A percentile compares a stretch with the other conserved stretches of the same genome.
Conservation (phyloP, 139 green algal genomes). For the Spirogloea muscicola region DNA sequence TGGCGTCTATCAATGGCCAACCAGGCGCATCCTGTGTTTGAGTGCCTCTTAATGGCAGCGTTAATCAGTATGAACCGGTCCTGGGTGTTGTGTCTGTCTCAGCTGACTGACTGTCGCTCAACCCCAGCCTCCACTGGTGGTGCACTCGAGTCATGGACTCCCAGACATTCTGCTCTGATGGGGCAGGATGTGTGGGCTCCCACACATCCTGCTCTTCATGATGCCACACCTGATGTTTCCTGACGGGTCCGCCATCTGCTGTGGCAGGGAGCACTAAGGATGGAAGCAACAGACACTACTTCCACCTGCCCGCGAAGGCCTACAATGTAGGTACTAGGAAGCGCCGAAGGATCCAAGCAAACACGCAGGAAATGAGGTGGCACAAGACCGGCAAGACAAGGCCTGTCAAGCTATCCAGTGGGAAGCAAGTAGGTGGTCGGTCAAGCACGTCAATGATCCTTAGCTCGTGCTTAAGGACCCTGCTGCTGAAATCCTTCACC, state of each 20-base stretch:
- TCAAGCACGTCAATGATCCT: background rate
- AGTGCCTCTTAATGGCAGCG: background rate
- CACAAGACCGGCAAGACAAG: conserved; percentile 37
- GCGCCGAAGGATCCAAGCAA: conserved; percentile 3
- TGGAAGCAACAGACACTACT: conserved; percentile 14
- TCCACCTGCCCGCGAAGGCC: conserved; percentile 1
- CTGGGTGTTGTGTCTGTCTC: background rate
- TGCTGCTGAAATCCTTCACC: background rate
- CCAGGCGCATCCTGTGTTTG: background rate
- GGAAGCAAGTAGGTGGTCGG: background rate
- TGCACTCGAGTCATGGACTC: background rate
- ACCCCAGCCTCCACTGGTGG: background rate
- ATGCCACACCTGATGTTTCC: background rate
- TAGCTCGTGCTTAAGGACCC: background rate
- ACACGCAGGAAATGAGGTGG: conserved; percentile 1
- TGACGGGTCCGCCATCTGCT: background rate
- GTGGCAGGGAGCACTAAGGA: background rate
- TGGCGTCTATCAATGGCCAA: background rate
- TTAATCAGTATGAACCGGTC: background rate
- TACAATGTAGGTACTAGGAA: conserved; percentile 8
- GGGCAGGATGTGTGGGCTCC: too few relatives aligned
- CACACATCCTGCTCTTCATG: background rate
- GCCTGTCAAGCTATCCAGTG: background rate
- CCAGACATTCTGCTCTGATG: background rate
- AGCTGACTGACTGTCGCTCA: background rate